Evolutionary conservation across 176 grass and related monocot species (phyloP), one percentile per base, ranked within the genome.

Genomic region (Ananas comosus): DNA sequence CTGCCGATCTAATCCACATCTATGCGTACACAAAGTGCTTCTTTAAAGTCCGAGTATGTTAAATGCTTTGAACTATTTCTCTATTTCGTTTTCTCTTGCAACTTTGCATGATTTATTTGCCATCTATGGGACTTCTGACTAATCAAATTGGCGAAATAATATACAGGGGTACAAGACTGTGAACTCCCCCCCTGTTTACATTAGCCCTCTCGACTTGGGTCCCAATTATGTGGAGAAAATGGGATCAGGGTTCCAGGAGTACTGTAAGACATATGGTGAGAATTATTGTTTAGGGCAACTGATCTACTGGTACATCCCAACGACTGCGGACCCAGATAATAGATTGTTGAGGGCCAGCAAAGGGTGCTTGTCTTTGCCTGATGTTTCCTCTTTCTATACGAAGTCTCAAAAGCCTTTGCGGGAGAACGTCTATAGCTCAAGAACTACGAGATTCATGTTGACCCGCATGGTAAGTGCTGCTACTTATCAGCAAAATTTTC

Each of bases 1-100:
- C 89, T 66, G 94, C 94, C 64, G 94, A 99, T 77, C 85, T 99
- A 80, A 86, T 99, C 83, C 94, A 99, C 70, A 78, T 99, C 74
- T 99, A 99, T 80, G 94, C 94, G 70, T 93, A 99, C 70, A 99
- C 89, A 16, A 99, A 99, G 82, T 90, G 85, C 70, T 85, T 99
- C 42, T 99, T 99, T 69, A 90, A 84, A 83, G 75, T 82, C 50
- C 78, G 67, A 79, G 94, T 93, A 99, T 83, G 75, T 59, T 24
- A 61, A 25, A 61, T n/a, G 10, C 33, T 42, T 64, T 25, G 14
- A 64, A 51, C 64, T 64, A 42, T 66, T 71, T 28, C 48, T 4
- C 2, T n/a, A 51, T 49, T 71, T 49, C 14, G 14, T 51, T 48
- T 51, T 33, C 66, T 19, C 72, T 79, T 64, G 50, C 52, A 53